phyloP scores from a whole-genome alignment of 2,329 filamentous ascomycete genomes.

The Exophiala sp. region DNA sequence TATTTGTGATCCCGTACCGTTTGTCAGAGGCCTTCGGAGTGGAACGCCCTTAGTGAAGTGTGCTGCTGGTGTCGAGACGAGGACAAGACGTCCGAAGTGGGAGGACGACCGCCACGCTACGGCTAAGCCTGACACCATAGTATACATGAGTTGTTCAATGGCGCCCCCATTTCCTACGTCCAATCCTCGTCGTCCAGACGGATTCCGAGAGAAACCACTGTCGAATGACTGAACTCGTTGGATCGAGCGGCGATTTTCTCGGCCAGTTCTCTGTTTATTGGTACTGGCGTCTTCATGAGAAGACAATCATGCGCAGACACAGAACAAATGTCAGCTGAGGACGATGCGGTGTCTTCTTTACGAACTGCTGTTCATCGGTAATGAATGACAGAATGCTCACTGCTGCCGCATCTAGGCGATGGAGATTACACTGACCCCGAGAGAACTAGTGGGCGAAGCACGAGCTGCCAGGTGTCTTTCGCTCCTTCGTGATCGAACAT shows the following conservation, averaged over 20 bases:
- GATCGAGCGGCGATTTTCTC: constrained; percentile 1
- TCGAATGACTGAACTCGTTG: background rate
- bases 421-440: background rate
- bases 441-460: background rate
- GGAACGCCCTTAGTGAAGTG: background rate
- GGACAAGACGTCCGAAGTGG: background rate
- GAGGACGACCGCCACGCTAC: background rate
- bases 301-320: constrained; percentile 1
- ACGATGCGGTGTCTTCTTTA: constrained; percentile 3
- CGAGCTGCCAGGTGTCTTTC: no score
- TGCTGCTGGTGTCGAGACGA: no score
- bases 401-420: background rate
- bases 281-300: background rate
- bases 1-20: constrained; percentile 6
- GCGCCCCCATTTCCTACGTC: no score
- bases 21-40: background rate
- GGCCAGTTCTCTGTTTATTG: background rate
- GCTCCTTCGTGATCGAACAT: no score
- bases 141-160: background rate
- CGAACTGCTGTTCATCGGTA: constrained; percentile 16
- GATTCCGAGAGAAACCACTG: no score
- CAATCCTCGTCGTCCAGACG: no score
- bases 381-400: background rate
- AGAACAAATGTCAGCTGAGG: constrained; percentile 15
- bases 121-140: background rate